Evolutionary conservation across 2,329 filamentous ascomycete genomes (phyloP).

Genomic region (Orbilia ellipsospora): DNA sequence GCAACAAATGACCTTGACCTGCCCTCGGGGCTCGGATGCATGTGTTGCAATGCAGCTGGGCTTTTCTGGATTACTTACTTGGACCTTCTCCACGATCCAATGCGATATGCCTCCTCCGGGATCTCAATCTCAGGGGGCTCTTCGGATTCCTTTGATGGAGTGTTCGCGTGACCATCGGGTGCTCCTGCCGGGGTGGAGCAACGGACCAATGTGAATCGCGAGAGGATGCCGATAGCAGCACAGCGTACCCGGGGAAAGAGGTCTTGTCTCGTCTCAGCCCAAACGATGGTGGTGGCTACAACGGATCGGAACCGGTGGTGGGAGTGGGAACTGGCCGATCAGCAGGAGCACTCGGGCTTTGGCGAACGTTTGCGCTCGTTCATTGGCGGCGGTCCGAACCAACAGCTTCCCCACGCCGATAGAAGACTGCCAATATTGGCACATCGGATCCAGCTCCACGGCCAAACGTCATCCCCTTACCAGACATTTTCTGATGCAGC

Average conservation of each 20-base stretch:
- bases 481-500: constrained; percentile 13
- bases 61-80: background rate
- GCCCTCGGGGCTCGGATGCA: background rate
- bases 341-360: constrained; percentile 40
- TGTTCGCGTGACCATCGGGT: constrained; percentile 54
- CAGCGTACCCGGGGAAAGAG: constrained; percentile 25
- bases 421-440: background rate
- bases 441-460: background rate
- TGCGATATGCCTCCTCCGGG: constrained; percentile 10
- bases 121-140: constrained; percentile 23
- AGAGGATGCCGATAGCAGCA: constrained; percentile 43
- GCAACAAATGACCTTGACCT: constrained; percentile 5
- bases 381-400: constrained; percentile 24
- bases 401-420: constrained; percentile 32
- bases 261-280: background rate
- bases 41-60: constrained; percentile 16
- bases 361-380: constrained; percentile 43
- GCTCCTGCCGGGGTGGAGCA: constrained; percentile 36
- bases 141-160: constrained; percentile 6
- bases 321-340: constrained; percentile 55
- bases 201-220: constrained; percentile 1
- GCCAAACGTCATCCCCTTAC: constrained; percentile 25
- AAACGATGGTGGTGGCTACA: constrained; percentile 1
- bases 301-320: constrained; percentile 52
- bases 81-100: constrained; percentile 29